phyloP scores from a whole-genome alignment of 805 yeast genomes.

The Schizosaccharomyces octosporus region DNA sequence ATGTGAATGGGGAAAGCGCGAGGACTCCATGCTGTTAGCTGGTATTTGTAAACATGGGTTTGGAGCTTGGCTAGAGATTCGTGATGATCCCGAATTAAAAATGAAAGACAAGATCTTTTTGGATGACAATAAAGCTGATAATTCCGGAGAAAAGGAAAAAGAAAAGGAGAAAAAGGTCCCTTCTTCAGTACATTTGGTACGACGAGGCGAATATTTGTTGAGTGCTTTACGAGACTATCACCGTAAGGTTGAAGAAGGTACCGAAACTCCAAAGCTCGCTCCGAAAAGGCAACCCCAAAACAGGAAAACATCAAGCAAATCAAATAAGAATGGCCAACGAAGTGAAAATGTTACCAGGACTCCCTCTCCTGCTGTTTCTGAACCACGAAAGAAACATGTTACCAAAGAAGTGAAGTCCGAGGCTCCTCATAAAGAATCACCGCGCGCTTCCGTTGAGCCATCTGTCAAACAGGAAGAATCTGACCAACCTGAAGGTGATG shows the following conservation, averaged over 20 bases:
- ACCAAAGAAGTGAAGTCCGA: constrained; percentile 17
- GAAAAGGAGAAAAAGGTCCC: constrained; percentile 24
- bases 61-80: constrained; percentile 80
- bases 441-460: background rate
- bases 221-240: constrained; percentile 10
- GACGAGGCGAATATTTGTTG: constrained; percentile 75
- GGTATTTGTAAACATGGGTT: constrained; percentile 87
- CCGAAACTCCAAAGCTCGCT: constrained; percentile 8
- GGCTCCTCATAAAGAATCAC: background rate
- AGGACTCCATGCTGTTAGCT: constrained; percentile 64
- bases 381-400: constrained; percentile 52
- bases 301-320: background rate
- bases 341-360: background rate
- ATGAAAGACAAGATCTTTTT: constrained; percentile 65
- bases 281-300: constrained; percentile 6
- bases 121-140: constrained; percentile 26
- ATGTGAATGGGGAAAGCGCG: constrained; percentile 59
- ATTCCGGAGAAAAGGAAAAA: constrained; percentile 17
- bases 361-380: background rate
- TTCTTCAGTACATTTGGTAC: constrained; percentile 70
- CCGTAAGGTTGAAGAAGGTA: constrained; percentile 7
- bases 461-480: background rate
- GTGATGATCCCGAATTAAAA: constrained; percentile 85
- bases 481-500: background rate
- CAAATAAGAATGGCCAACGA: background rate